A percentile compares a stretch with the other conserved stretches of the same genome.
Conservation (phyloP, 1,284 basidiomycete species). For the Moesziomyces globuligerus region DNA sequence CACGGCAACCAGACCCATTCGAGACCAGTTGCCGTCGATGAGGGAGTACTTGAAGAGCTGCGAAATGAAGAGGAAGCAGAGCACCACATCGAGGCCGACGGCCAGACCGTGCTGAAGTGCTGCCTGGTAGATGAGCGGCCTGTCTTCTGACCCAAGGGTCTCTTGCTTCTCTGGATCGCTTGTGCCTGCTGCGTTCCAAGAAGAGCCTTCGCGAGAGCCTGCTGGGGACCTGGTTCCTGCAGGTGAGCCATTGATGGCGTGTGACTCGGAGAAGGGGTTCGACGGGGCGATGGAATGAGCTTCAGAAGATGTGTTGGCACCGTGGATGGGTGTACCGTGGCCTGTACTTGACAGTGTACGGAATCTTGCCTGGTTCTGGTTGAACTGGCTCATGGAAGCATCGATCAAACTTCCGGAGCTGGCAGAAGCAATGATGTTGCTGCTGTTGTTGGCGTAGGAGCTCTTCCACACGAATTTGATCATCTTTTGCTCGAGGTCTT, state of each 20-base stretch:
- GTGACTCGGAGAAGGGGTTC: constrained; percentile 27
- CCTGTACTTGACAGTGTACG: constrained; percentile 12
- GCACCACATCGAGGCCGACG: constrained; percentile 66
- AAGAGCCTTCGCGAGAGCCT: neutral
- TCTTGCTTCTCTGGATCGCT: constrained; percentile 37
- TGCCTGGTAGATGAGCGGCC: constrained; percentile 78
- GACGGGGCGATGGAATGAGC: constrained; percentile 9
- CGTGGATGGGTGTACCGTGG: constrained; percentile 3
- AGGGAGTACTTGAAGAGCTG: constrained; percentile 75
- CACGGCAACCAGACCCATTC: constrained; percentile 75
- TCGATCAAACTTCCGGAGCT: constrained; percentile 2
- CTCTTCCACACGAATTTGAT: constrained; percentile 80
- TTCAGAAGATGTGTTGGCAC: constrained; percentile 4
- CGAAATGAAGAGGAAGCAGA: constrained; percentile 75
- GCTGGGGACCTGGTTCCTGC: neutral
- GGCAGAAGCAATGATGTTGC: constrained; percentile 5
- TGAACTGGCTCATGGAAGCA: constrained; percentile 24
- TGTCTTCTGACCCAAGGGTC: constrained; percentile 11
- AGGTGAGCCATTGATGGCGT: constrained; percentile 5
- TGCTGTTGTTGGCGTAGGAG: constrained; percentile 25
- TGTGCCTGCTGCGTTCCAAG: neutral
- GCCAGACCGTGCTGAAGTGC: constrained; percentile 81
- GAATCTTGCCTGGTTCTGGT: constrained; percentile 26
- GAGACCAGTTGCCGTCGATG: constrained; percentile 74
- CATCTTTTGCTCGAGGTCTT: constrained; percentile 79